Evolutionary conservation across 179 eudicot species (phyloP), one percentile per base, ranked within the genome.

Genomic region (Beta lomatogona): DNA sequence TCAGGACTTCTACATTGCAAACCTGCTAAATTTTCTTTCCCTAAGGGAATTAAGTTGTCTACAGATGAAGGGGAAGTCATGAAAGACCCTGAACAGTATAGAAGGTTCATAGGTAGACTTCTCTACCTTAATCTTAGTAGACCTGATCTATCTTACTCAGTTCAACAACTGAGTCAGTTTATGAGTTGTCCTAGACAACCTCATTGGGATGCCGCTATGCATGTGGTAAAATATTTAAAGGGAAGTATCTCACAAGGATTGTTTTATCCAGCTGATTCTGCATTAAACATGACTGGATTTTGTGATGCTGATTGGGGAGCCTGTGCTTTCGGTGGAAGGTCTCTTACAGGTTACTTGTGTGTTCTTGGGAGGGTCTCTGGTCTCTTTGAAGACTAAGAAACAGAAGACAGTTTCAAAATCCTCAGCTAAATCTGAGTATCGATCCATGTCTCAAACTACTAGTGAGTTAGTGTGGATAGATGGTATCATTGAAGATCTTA

Each of bases 221-320:
- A 59, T 59, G 6, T 59, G 9, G 63, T 59, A 5, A 10, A 14
- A 10, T 59, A 59, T 19, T 14, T 59, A 5, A 59, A 59, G 18
- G 63, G 63, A 5, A 59, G 7, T 5, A 46, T 5, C 50, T 5
- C 6, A 8, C 9, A 5, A 8, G 50, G 50, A 5, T 8, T 46
- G 0, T 46, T 46, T 8, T 46, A 5, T 46, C 50, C 50, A 5
- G 50, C 50, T 12, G 11, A 22, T 9, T 1, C 3, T 13, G 0
- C 16, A 11, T 16, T 67, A 0, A 11, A 31, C 2, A 0, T 67
- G 13, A 14, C 13, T 14, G 63, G 18, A 0, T 78, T 9, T 68
- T 22, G 63, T 78, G 80, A 78, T 58, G 65, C 77, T 55, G 66
- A 75, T 36, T 75, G 77, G 77, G 77, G 45, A 13, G 9, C 48